Evolutionary conservation across 2,329 filamentous ascomycete species (phyloP).

Genomic region (Cytospora paraplurivora): DNA sequence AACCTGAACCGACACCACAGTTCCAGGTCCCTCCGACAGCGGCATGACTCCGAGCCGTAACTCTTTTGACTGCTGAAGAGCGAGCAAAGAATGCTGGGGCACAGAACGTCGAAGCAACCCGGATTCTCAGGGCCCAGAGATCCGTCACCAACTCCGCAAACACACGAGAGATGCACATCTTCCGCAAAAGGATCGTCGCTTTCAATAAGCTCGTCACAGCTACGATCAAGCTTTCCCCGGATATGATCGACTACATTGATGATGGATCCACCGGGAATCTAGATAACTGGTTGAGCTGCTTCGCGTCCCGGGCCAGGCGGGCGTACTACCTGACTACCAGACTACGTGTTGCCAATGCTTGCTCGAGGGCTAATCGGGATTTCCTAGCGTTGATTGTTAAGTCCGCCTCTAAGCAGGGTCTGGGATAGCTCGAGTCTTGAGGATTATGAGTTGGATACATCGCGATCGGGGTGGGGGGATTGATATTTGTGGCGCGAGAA

Average conservation of each 20-base stretch:
- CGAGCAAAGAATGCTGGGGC: background rate
- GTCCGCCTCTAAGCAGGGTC: conserved; percentile 1
- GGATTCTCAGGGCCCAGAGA: background rate
- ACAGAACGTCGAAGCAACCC: background rate
- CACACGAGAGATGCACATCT: conserved; percentile 1
- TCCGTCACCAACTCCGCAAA: no score
- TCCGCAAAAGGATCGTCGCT: conserved; percentile 21
- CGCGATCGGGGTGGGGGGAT: background rate
- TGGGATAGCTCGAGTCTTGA: background rate
- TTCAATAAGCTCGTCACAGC: conserved; percentile 22
- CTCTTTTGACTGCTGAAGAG: background rate
- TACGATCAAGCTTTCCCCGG: conserved; percentile 7
- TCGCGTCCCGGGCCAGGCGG: conserved; percentile 2
- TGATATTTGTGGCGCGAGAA: background rate
- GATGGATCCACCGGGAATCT: conserved; percentile 1
- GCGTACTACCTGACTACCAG: conserved; percentile 13
- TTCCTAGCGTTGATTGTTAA: conserved; percentile 21
- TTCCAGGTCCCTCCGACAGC: background rate
- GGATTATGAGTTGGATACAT: background rate
- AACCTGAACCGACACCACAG: background rate
- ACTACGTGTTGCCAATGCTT: conserved; percentile 23
- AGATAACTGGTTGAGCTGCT: conserved; percentile 12
- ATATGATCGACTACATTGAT: conserved; percentile 14
- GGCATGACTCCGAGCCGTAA: background rate
- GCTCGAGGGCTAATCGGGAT: conserved; percentile 17